Evolutionary conservation across 768 basidiomycete genomes (phyloP).

Genomic region (Psilocybe cyanescens): DNA sequence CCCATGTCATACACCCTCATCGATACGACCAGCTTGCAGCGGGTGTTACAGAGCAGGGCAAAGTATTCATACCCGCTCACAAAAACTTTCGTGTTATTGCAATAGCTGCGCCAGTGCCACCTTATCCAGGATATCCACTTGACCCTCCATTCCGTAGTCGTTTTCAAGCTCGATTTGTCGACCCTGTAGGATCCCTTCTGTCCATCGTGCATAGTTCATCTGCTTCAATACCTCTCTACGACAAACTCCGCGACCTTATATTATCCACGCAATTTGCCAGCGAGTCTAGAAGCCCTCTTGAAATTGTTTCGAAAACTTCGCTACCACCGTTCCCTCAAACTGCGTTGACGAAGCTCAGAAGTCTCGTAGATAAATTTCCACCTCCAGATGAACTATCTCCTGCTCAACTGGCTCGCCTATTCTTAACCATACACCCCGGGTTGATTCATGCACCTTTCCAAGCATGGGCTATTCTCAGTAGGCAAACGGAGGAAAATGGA

Average conservation of each 20-base stretch:
- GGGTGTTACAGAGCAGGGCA: slow-evolving; percentile 35
- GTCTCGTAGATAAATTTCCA: slow-evolving; percentile 52
- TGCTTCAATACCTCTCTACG: slow-evolving; percentile 32
- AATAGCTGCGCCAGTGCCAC: slow-evolving; percentile 71
- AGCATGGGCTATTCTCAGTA: slow-evolving; percentile 64
- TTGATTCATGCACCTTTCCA: slow-evolving; percentile 59
- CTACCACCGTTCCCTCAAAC: slow-evolving; percentile 71
- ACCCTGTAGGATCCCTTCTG: slow-evolving; percentile 57
- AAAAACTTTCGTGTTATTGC: slow-evolving; percentile 71
- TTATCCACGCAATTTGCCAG: slow-evolving; percentile 65
- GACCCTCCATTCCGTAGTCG: slow-evolving; percentile 73
- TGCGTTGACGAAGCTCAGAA: slow-evolving; percentile 52
- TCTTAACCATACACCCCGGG: slow-evolving; percentile 63
- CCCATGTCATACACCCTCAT: slow-evolving; percentile 69
- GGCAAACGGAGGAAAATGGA: slow-evolving; percentile 56
- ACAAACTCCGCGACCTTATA: slow-evolving; percentile 58
- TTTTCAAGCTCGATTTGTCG: slow-evolving; percentile 70
- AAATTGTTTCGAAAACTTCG: slow-evolving; percentile 53
- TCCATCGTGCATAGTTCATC: slow-evolving; percentile 37
- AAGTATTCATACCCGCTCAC: slow-evolving; percentile 65
- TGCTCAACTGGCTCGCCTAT: slow-evolving; percentile 53
- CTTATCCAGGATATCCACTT: slow-evolving; percentile 66
- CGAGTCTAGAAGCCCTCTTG: slow-evolving; percentile 58
- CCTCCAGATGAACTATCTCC: slow-evolving; percentile 44
- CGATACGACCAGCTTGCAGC: slow-evolving; percentile 55